A percentile compares a stretch with the other conserved stretches of the same genome.
These are phyloP conservation scores for Gaertneriomyces semiglobifer DNA, from an alignment of 192 early-diverging fungal species.

Conservation along the genomic window DNA sequence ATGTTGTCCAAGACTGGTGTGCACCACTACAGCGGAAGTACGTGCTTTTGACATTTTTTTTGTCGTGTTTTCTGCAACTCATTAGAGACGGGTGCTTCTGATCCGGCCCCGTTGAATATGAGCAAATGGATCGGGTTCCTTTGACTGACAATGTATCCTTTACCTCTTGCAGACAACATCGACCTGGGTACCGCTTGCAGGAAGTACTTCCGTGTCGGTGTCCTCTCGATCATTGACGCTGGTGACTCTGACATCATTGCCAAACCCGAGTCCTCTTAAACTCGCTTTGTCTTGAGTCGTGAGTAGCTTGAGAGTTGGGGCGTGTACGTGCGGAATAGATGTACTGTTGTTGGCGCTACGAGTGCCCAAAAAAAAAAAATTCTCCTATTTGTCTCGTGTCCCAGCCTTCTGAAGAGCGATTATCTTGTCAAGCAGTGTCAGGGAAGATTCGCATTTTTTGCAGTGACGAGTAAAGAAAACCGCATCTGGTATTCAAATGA, in stretches of 20 bases:
- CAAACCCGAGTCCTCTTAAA: constrained; percentile 31
- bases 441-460: too few species aligned
- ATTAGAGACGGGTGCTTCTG: constrained; percentile 27
- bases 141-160: constrained; percentile 24
- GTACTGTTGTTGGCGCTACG: too few species aligned
- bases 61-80: constrained; percentile 8
- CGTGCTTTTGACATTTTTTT: constrained; percentile 23
- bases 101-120: constrained; percentile 28
- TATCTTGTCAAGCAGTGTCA: too few species aligned
- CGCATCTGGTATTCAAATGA: too few species aligned
- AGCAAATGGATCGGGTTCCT: neutral
- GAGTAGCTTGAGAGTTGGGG: too few species aligned
- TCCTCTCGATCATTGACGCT: constrained; percentile 95
- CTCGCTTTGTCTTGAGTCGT: neutral
- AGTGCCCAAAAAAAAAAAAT: too few species aligned
- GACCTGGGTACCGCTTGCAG: constrained; percentile 99
- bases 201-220: constrained; percentile 96
- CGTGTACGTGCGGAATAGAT: too few species aligned
- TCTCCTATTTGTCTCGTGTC: too few species aligned
- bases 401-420: too few species aligned
- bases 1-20: constrained; percentile 99
- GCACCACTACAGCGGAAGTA: constrained; percentile 98
- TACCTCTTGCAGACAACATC: constrained; percentile 76
- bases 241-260: constrained; percentile 93
- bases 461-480: too few species aligned